Percentiles rank a stretch among this genome's conserved stretches.
phyloP scores from a whole-genome alignment of 805 yeast genomes.

The Yarrowia yakushimensis region DNA sequence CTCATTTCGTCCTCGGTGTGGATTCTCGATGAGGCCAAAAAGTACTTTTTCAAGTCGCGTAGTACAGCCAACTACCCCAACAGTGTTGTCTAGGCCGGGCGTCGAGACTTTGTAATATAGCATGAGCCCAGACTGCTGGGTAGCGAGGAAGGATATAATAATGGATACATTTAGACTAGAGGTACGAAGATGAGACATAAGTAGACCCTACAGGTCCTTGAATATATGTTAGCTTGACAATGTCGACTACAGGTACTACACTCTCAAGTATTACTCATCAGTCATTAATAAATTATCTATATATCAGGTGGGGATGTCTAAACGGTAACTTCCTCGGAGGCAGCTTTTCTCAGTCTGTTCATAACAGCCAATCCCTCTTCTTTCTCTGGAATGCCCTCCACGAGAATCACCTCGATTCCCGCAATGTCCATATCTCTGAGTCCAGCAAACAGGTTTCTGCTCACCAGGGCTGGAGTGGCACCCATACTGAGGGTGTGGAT shows the following conservation, averaged over 20 bases:
- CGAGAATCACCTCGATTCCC: conserved; percentile 64
- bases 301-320: not conserved
- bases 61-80: conserved; percentile 8
- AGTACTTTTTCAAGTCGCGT: conserved; percentile 40
- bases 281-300: conserved; percentile 5
- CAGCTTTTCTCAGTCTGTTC: conserved; percentile 87
- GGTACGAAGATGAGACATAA: too few species aligned
- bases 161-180: conserved; percentile 13
- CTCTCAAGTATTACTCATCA: too few species aligned
- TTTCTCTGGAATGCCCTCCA: conserved; percentile 73
- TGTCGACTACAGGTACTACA: too few species aligned
- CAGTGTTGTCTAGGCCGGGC: conserved; percentile 10
- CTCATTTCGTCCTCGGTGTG: conserved; percentile 74
- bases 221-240: too few species aligned
- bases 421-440: conserved; percentile 73
- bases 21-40: conserved; percentile 78
- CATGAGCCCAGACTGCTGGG: conserved; percentile 2
- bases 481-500: conserved; percentile 41
- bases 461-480: conserved; percentile 54
- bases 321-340: conserved; percentile 36
- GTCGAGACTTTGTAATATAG: conserved; percentile 3
- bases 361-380: conserved; percentile 90
- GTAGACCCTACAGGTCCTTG: too few species aligned
- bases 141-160: not conserved
- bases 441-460: conserved; percentile 66